Evolutionary conservation across 1,284 basidiomycete genomes (phyloP).

Genomic region (Cutaneotrichosporon cavernicola): DNA sequence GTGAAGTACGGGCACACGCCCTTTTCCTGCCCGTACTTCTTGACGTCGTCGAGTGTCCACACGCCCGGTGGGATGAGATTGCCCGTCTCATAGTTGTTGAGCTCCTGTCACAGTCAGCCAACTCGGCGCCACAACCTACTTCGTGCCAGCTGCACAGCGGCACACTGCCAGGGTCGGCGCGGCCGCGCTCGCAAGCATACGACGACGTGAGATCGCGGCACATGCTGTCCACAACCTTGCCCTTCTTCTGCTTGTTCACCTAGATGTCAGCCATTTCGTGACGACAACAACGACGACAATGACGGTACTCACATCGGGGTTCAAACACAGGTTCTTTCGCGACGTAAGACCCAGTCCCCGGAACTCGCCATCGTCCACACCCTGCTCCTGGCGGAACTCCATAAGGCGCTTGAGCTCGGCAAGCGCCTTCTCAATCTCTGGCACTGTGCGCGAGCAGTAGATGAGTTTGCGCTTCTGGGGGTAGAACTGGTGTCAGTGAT

Average conservation of each 20-base stretch:
- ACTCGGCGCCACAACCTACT: slow-evolving; percentile 57
- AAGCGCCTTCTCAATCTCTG: slow-evolving; percentile 98
- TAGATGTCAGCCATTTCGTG: slow-evolving; percentile 40
- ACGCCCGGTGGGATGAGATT: slow-evolving; percentile 82
- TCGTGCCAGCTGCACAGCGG: slow-evolving; percentile 95
- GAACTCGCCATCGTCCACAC: slow-evolving; percentile 76
- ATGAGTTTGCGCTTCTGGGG: slow-evolving; percentile 90
- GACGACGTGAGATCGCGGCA: slow-evolving; percentile 94
- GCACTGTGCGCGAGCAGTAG: slow-evolving; percentile 99
- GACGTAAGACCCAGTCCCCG: slow-evolving; percentile 90
- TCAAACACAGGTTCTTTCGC: slow-evolving; percentile 94
- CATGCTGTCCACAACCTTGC: slow-evolving; percentile 92
- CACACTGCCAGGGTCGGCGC: slow-evolving; percentile 84
- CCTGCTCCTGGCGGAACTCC: slow-evolving; percentile 79
- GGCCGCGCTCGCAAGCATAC: slow-evolving; percentile 78
- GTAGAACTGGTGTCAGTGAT: slow-evolving; percentile 66
- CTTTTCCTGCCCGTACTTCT: slow-evolving; percentile 82
- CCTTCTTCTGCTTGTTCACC: slow-evolving; percentile 97
- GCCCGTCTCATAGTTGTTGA: slow-evolving; percentile 78
- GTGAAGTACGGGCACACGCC: slow-evolving; percentile 94
- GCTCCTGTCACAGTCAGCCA: slow-evolving; percentile 57
- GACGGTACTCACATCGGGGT: slow-evolving; percentile 73
- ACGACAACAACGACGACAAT: not conserved
- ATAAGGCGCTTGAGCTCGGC: slow-evolving; percentile 93
- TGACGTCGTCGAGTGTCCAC: slow-evolving; percentile 90